phyloP scores from a whole-genome alignment of 2,329 filamentous ascomycete species.

The Colletotrichum tropicale region DNA sequence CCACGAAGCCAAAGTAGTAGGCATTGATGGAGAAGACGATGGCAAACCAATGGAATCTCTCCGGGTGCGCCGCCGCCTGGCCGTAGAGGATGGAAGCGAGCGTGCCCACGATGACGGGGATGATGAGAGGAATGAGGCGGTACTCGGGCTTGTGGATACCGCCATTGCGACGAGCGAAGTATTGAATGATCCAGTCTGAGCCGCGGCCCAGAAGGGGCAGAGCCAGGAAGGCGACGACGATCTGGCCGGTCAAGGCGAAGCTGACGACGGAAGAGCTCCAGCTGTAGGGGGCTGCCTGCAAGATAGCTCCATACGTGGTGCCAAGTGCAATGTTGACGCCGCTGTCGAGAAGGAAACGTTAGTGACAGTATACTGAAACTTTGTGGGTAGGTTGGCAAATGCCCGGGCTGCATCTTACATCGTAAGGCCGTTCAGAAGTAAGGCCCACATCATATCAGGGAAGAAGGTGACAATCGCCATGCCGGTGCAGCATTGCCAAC shows the following conservation, averaged over 20 bases:
- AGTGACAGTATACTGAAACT: constrained; percentile 6
- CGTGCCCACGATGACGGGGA: constrained; percentile 41
- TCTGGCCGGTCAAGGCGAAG: constrained; percentile 44
- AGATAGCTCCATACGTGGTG: constrained; percentile 42
- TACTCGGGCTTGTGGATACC: constrained; percentile 46
- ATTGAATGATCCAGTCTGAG: constrained; percentile 39
- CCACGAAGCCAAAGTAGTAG: constrained; percentile 41
- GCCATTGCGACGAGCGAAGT: constrained; percentile 35
- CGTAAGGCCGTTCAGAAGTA: constrained; percentile 34
- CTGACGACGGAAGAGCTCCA: constrained; percentile 37
- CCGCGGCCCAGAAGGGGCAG: constrained; percentile 42
- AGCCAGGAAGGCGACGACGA: constrained; percentile 38
- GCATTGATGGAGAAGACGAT: constrained; percentile 30
- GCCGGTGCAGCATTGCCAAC: constrained; percentile 25
- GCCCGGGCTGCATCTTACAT: background rate
- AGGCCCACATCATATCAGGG: constrained; percentile 45
- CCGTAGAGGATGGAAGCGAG: constrained; percentile 43
- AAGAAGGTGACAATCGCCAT: constrained; percentile 38
- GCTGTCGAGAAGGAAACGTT: constrained; percentile 33
- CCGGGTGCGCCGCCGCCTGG: constrained; percentile 35
- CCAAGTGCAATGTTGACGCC: constrained; percentile 47
- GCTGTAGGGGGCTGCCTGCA: constrained; percentile 38
- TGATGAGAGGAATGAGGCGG: constrained; percentile 36
- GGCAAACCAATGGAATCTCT: constrained; percentile 37
- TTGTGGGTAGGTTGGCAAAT: background rate